Conservation (phyloP, 208 protist species). For the Acanthamoeba healyi region DNA sequence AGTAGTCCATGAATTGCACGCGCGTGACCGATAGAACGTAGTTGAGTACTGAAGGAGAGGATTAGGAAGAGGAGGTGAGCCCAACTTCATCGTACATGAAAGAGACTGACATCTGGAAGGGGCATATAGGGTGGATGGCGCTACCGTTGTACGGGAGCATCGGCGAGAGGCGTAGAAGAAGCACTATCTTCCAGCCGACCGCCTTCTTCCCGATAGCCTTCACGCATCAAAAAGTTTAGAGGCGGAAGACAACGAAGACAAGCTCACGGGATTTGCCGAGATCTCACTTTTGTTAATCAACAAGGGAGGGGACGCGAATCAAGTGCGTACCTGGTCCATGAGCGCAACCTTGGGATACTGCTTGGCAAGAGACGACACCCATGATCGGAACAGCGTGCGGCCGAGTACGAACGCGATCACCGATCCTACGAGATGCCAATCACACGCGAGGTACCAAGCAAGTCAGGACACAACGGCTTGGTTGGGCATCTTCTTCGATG, state of each 20-base stretch:
- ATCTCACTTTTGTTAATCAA: not conserved
- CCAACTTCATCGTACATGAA: no score
- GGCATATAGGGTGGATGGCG: not conserved
- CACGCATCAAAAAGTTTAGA: no score
- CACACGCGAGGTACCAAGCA: not conserved
- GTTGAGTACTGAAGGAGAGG: not conserved
- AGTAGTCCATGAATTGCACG: conserved; percentile 51
- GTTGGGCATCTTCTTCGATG: no score
- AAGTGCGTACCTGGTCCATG: conserved; percentile 27
- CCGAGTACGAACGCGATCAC: conserved; percentile 53
- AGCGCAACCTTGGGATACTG: conserved; percentile 58
- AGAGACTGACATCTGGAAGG: not conserved
- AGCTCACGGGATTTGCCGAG: not conserved
- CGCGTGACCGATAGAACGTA: conserved; percentile 58
- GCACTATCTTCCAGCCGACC: conserved; percentile 54
- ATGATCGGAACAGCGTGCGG: conserved; percentile 44
- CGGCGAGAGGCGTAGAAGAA: conserved; percentile 53
- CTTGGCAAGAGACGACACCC: conserved; percentile 2
- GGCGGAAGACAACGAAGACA: not conserved
- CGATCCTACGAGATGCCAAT: not conserved
- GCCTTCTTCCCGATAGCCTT: conserved; percentile 67
- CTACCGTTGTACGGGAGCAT: conserved; percentile 61
- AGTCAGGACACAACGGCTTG: no score
- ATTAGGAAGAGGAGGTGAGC: no score
- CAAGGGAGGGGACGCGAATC: no score